phyloP scores from a whole-genome alignment of 2,329 filamentous ascomycete genomes.

The Ambrosiella cleistominuta region DNA sequence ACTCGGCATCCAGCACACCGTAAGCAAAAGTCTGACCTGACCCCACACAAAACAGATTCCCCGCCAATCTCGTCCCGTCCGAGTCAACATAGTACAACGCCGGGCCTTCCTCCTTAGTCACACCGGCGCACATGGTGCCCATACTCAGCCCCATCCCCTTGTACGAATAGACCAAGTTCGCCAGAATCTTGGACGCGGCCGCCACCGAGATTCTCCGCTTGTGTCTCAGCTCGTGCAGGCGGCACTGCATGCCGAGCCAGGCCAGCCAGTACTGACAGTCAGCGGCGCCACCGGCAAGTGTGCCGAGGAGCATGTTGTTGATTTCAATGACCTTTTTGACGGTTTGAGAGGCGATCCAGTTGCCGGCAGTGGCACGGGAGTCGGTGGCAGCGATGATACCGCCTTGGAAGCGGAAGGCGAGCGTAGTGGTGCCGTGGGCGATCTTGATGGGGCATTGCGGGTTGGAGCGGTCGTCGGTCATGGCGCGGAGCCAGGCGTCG shows the following conservation, averaged over 20 bases:
- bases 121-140: conserved; percentile 98
- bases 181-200: conserved; percentile 93
- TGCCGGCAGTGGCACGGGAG: conserved; percentile 88
- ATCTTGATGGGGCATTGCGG: conserved; percentile 98
- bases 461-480: conserved; percentile 94
- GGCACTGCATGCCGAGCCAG: conserved; percentile 97
- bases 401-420: conserved; percentile 94
- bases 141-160: conserved; percentile 98
- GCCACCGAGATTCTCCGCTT: conserved; percentile 97
- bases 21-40: conserved; percentile 98
- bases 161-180: conserved; percentile 95
- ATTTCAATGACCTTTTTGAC: conserved; percentile 99
- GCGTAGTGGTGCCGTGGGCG: conserved; percentile 92
- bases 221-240: conserved; percentile 95
- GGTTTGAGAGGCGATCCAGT: conserved; percentile 99
- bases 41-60: conserved; percentile 95
- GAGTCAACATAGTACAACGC: conserved; percentile 98
- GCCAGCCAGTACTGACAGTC: conserved; percentile 99
- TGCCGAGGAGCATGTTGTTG: conserved; percentile 83
- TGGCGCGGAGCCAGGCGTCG: conserved; percentile 85
- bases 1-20: conserved; percentile 91
- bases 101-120: conserved; percentile 86
- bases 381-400: conserved; percentile 98
- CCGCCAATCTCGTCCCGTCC: conserved; percentile 79
- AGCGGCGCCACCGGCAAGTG: conserved; percentile 95